Base-by-base conservation (phyloP, 352 stramenopile genomes). In the Globisporangium radiosum region DNA sequence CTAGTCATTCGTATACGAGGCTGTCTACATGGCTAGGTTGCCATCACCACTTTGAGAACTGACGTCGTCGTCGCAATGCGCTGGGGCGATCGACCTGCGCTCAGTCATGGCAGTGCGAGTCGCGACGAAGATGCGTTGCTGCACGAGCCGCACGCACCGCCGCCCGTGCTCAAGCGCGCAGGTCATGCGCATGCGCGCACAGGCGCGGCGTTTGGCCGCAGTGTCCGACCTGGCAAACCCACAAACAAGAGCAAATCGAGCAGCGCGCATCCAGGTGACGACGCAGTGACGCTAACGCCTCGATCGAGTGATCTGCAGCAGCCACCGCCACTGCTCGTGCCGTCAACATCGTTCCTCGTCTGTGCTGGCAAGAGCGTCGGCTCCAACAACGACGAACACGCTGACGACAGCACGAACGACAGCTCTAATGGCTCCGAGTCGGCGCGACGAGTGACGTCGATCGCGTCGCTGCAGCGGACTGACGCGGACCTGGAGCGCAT, bases 401-500 rank as follows among this genome's bases (percentile, higher is more conserved):
- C 14, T 4, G 51, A 55, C 5, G 36, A 42, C 43, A 17, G 13
- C n/a, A 47, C 25, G 25, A 25, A 25, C 2, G 25, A 25, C 25
- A 25, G 25, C 25, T 25, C 25, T 25, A 25, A 25, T 25, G 25
- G 25, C 25, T 25, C 25, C 25, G 25, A 25, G 25, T 25, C 25
- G 25, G 1, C 25, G 1, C 25, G 25, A 25, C 25, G 25, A 25
- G 25, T 2, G 25, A 25, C 25, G 25, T 25, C 25, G 25, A 25
- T 2, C 1, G 25, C 25, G 42, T 10, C n/a, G 37, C 38, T 78
- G 2, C 62, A 67, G 40, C 72, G 74, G 2, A 73, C 75, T 0
- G 76, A 90, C 57, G 83, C 81, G 43, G 80, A 87, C 50, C 54
- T 90, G 9, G 80, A 90, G 52, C 66, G 73, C 7, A 90, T 88